A percentile compares a stretch with the other conserved stretches of the same genome.
Evolutionary conservation across 306 rosid genomes (phyloP).

Genomic region (Vigna reflexopilosa): DNA sequence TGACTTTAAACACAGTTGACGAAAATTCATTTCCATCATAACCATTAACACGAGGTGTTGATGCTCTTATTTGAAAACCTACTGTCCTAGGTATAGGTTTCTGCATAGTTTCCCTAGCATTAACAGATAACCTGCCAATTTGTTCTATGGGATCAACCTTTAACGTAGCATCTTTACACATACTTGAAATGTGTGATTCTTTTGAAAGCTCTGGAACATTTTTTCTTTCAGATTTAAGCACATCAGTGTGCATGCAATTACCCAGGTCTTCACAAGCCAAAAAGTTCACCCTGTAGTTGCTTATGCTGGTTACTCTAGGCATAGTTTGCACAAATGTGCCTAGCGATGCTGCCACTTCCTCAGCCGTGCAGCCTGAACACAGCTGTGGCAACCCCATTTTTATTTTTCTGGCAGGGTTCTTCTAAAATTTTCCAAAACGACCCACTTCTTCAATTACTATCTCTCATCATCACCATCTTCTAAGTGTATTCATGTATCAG

Average conservation of each 20-base stretch:
- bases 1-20: slow-evolving; percentile 43
- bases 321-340: slow-evolving; percentile 61
- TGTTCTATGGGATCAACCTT: slow-evolving; percentile 55
- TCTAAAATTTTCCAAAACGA: slow-evolving; percentile 37
- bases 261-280: slow-evolving; percentile 57
- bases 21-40: slow-evolving; percentile 50
- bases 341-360: slow-evolving; percentile 66
- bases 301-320: slow-evolving; percentile 49
- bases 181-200: slow-evolving; percentile 50
- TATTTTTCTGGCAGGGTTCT: slow-evolving; percentile 23
- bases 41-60: slow-evolving; percentile 45
- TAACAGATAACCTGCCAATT: slow-evolving; percentile 51
- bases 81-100: slow-evolving; percentile 61
- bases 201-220: slow-evolving; percentile 48
- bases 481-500: slow-evolving; percentile 27
- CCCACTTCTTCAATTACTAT: slow-evolving; percentile 24
- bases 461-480: slow-evolving; percentile 12
- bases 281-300: slow-evolving; percentile 63
- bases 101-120: slow-evolving; percentile 50
- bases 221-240: slow-evolving; percentile 50
- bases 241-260: slow-evolving; percentile 51
- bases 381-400: slow-evolving; percentile 78
- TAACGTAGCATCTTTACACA: slow-evolving; percentile 48
- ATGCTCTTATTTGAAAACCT: slow-evolving; percentile 65
- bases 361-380: slow-evolving; percentile 59